phyloP scores from a whole-genome alignment of 306 rosid genomes.

The Vigna unguiculata region DNA sequence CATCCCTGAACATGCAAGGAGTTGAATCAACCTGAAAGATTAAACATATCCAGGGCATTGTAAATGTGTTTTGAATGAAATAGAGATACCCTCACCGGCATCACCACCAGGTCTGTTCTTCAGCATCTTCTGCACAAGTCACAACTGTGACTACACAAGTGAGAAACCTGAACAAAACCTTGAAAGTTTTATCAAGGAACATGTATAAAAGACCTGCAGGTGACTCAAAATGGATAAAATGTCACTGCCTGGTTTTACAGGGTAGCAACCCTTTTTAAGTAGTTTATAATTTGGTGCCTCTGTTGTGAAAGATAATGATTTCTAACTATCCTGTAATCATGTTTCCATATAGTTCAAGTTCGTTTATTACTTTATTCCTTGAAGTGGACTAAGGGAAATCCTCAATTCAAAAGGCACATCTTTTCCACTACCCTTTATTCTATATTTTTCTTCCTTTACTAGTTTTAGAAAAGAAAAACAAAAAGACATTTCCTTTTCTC shows the following conservation, averaged over 20 bases:
- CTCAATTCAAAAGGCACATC: background rate
- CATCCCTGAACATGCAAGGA: conserved; percentile 81
- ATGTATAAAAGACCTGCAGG: background rate
- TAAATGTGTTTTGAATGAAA: conserved; percentile 56
- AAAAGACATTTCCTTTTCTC: background rate
- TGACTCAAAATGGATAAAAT: background rate
- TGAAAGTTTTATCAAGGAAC: background rate
- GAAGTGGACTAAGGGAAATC: background rate
- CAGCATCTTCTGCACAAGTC: conserved; percentile 45
- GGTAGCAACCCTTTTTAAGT: background rate
- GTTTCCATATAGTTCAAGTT: background rate
- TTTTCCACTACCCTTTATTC: background rate
- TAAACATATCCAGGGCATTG: conserved; percentile 21
- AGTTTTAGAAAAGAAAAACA: background rate
- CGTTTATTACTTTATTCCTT: background rate
- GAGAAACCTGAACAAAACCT: background rate
- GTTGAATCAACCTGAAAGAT: conserved; percentile 32
- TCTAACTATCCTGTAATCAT: background rate
- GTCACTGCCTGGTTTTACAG: background rate
- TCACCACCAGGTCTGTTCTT: conserved; percentile 50
- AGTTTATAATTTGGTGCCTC: background rate
- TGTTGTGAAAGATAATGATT: background rate
- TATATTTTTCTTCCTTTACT: too few species aligned
- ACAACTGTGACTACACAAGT: conserved; percentile 13
- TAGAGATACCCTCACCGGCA: conserved; percentile 49